Conservation (phyloP, 23 red algal genomes). For the Gracilariopsis chorda region DNA sequence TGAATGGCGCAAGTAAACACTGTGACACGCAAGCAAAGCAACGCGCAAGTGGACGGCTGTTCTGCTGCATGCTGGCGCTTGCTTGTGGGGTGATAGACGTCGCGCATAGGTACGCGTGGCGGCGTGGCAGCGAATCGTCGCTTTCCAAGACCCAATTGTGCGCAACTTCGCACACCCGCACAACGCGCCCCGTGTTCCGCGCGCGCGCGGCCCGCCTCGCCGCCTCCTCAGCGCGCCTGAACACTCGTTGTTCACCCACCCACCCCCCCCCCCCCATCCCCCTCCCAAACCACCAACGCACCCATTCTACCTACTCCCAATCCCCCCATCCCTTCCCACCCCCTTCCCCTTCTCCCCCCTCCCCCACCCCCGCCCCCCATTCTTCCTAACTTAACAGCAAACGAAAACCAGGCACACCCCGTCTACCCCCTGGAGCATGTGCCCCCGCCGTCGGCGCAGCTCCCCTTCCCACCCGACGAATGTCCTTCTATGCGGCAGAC, state of each 20-base stretch:
- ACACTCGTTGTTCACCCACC: not conserved
- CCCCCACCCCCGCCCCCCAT: not conserved
- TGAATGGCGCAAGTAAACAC: no score
- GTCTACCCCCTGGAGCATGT: not conserved
- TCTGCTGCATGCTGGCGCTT: no score
- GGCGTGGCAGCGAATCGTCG: not conserved
- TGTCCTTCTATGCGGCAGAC: slow-evolving; percentile 32
- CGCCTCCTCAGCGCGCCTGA: not conserved
- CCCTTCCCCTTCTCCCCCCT: not conserved
- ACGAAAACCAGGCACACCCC: not conserved
- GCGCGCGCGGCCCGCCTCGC: not conserved
- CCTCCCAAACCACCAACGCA: not conserved
- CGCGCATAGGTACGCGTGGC: no score
- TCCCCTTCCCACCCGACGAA: not conserved
- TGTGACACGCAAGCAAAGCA: no score
- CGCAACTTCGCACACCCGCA: no score
- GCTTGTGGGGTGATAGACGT: no score
- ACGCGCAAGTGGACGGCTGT: no score
- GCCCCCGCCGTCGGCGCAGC: not conserved
- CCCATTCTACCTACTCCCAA: not conserved
- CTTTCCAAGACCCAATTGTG: no score
- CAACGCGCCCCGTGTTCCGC: not conserved
- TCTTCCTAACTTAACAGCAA: not conserved
- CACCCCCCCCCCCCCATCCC: not conserved
- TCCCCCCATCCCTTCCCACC: not conserved